Conservation (phyloP, 495 filamentous ascomycete genomes). For the Aspergillus steynii region DNA sequence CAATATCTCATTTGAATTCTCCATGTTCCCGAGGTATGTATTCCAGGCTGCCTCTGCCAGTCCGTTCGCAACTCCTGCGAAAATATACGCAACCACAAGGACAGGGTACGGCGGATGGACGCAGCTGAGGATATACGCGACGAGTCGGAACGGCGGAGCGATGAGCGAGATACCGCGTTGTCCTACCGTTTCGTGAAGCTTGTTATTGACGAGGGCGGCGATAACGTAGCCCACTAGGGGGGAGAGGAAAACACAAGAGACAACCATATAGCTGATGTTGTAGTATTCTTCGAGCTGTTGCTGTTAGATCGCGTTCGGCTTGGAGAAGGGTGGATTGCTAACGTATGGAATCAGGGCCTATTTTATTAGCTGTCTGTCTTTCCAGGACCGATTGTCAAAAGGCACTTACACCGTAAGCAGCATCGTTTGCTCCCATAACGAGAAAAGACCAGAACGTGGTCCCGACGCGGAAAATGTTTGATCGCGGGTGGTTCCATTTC, state of each 20-base stretch:
- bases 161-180: conserved; percentile 72
- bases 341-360: conserved; percentile 50
- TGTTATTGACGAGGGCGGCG: conserved; percentile 53
- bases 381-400: neutral
- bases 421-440: conserved; percentile 76
- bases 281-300: conserved; percentile 57
- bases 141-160: conserved; percentile 58
- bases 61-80: conserved; percentile 59
- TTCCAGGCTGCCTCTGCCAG: conserved; percentile 62
- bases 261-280: conserved; percentile 49
- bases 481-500: conserved; percentile 5
- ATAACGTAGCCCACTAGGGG: conserved; percentile 56
- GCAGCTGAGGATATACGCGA: conserved; percentile 57
- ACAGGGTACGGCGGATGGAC: conserved; percentile 59
- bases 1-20: conserved; percentile 55
- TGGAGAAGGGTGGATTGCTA: conserved; percentile 1
- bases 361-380: neutral
- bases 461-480: conserved; percentile 2
- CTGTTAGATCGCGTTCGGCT: neutral
- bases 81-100: conserved; percentile 51
- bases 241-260: conserved; percentile 61
- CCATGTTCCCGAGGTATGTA: conserved; percentile 59
- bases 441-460: conserved; percentile 32
- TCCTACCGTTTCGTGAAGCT: conserved; percentile 58
- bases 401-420: conserved; percentile 54